Evolutionary conservation across 2,329 filamentous ascomycete species (phyloP), one percentile per base, ranked within the genome.

Genomic region (Cercospora sesami): DNA sequence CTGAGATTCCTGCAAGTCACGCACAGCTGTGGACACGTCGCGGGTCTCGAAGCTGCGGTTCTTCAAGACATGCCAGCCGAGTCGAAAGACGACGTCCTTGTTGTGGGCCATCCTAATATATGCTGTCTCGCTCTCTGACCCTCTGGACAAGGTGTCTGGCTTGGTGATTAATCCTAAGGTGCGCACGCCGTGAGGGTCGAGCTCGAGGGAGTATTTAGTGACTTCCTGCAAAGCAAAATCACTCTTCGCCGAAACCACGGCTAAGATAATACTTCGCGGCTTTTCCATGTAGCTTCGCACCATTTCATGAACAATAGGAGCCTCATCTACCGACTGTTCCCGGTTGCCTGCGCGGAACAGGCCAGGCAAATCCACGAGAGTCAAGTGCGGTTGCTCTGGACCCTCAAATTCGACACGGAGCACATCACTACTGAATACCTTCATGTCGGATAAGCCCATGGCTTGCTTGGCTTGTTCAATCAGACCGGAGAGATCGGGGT

Each of bases 141-240:
- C 67, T 45, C 66, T 68, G 53, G 73, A 70, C 4, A 77, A 69
- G 2, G 73, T 58, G 61, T 79, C 76, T 1, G 76, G 77, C 63
- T 79, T 80, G 1, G 78, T 79, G 33, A 80, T 67, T 3, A 80
- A 72, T 2, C 77, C 77, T 18, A 80, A 57, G 1, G 77, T 80
- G 7, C 78, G 65, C 3, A 59, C 26, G 8, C 75, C 75, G 1
- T 62, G 42, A 2, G 48, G 18, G 64, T 82, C 80, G 16, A 68
- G 65, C 3, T 75, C 67, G 23, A 78, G 77, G 66, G 81, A 79
- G 45, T 79, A 70, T 21, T 79, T 71, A 1, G 84, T 73, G 42
- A 85, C 83, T 26, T 79, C 75, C 63, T 84, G 81, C 0, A 79
- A 83, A 0, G 77, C 77, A 53, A 82, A 75, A 58, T 85, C 82